These are phyloP conservation scores for Termitomyces sp. DNA, from an alignment of 768 basidiomycete genomes.

Conservation along the genomic window DNA sequence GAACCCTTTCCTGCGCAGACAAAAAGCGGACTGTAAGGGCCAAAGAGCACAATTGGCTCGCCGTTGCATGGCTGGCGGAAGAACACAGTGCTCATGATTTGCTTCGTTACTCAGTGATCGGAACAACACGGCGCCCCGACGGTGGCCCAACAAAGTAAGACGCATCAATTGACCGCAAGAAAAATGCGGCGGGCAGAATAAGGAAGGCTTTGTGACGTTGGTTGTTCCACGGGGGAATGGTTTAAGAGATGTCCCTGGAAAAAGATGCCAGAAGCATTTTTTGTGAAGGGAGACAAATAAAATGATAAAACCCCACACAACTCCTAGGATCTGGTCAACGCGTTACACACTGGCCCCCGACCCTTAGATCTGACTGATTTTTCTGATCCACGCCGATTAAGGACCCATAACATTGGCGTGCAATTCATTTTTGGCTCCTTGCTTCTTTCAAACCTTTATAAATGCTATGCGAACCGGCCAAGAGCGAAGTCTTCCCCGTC, in stretches of 20 bases:
- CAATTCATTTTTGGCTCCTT: constrained; percentile 34
- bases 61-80: not conserved
- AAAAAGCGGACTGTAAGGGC: constrained; percentile 6
- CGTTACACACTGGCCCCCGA: constrained; percentile 44
- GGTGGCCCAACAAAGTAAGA: constrained; percentile 16
- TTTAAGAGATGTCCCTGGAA: constrained; percentile 31
- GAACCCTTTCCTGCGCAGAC: constrained; percentile 1
- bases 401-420: constrained; percentile 35
- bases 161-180: constrained; percentile 15
- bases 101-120: constrained; percentile 26
- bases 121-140: constrained; percentile 28
- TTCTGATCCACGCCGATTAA: constrained; percentile 50
- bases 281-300: constrained; percentile 32
- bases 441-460: constrained; percentile 42
- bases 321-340: constrained; percentile 35
- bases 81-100: constrained; percentile 1
- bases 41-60: not conserved
- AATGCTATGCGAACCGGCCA: constrained; percentile 40
- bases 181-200: constrained; percentile 4
- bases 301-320: constrained; percentile 36
- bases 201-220: constrained; percentile 7
- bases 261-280: constrained; percentile 26
- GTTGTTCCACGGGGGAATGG: constrained; percentile 20
- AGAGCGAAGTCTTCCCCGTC: constrained; percentile 29
- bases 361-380: constrained; percentile 69